Evolutionary conservation across 495 filamentous ascomycete genomes (phyloP), one percentile per base, ranked within the genome.

Genomic region (Aspergillus panamensis): DNA sequence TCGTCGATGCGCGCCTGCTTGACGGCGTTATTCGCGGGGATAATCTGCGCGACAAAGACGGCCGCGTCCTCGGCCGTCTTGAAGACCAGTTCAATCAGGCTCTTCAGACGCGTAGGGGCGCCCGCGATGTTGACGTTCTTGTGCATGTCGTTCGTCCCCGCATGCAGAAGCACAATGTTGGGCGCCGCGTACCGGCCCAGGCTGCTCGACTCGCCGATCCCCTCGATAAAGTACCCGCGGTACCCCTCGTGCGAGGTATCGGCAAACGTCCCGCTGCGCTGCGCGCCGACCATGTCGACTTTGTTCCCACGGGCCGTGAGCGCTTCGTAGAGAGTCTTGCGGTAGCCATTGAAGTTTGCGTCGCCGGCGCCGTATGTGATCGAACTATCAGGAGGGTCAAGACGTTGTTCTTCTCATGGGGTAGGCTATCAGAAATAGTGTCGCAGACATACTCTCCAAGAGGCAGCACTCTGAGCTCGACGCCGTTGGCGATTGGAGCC

Each of bases 131-230:
- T 13, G 10, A 13, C 47, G 10, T 32, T 25, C 2, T 30, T 32
- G 6, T 50, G 30, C 47, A 50, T 50, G 29, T 50, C n/a, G 25
- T 50, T 50, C 12, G 47, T 50, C 6, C 47, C 47, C 5, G 47
- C 47, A 13, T 50, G 47, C 21, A 50, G 25, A 7, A 50, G 25
- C 3, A 32, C 47, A 14, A 50, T 50, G 5, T 50, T 50, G 6
- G 47, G 21, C 6, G 20, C 3, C 8, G 20, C 47, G 47, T 50
- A 50, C 3, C 30, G 8, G 33, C 33, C 33, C 1, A 13, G 8
- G 33, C 13, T 35, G 13, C 33, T 35, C 8, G 8, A 1, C 13
- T 3, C 13, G 12, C 4, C n/a, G 8, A 35, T 35, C 8, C 13
- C 33, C 8, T 8, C 8, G 33, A 35, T 35, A 13, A 35, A 8